These are phyloP conservation scores for Paramecium primaurelia DNA, from an alignment of 73 alveolate genomes.

Conservation along the genomic window DNA sequence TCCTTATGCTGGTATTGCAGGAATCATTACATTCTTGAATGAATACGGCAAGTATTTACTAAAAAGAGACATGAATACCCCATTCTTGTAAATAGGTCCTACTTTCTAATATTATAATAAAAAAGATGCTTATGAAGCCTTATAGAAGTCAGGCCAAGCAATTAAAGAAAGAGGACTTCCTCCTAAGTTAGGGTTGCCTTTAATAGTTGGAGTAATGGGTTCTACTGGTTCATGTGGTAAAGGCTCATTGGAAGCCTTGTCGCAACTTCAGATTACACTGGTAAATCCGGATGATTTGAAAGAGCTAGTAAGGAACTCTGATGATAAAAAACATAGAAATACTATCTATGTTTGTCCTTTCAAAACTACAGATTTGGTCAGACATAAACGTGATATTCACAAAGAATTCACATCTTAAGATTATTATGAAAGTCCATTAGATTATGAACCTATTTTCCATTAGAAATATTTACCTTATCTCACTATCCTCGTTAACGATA, in stretches of 20 bases:
- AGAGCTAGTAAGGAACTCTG: conserved; percentile 38
- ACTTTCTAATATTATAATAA: conserved; percentile 71
- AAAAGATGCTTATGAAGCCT: conserved; percentile 60
- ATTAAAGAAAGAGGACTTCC: conserved; percentile 71
- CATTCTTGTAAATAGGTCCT: conserved; percentile 71
- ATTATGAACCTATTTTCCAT: conserved; percentile 67
- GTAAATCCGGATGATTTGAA: conserved; percentile 77
- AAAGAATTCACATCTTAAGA: conserved; percentile 66
- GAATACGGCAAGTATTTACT: conserved; percentile 81
- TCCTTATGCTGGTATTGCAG: conserved; percentile 89
- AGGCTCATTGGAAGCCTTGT: conserved; percentile 76
- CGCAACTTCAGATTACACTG: conserved; percentile 70
- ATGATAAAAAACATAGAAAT: conserved; percentile 30
- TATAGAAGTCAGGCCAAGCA: conserved; percentile 63
- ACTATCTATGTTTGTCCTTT: conserved; percentile 61
- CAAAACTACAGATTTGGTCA: conserved; percentile 64
- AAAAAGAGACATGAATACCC: conserved; percentile 65
- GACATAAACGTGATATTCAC: conserved; percentile 63
- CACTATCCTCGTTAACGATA: conserved; percentile 69
- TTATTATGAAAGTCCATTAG: conserved; percentile 75
- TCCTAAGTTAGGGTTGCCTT: conserved; percentile 62
- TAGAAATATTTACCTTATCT: conserved; percentile 66
- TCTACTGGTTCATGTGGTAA: conserved; percentile 80
- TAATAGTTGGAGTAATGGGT: conserved; percentile 78
- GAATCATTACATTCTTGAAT: conserved; percentile 76